Conservation (phyloP, 805 yeast species). For the Zygosaccharomyces bailii region DNA sequence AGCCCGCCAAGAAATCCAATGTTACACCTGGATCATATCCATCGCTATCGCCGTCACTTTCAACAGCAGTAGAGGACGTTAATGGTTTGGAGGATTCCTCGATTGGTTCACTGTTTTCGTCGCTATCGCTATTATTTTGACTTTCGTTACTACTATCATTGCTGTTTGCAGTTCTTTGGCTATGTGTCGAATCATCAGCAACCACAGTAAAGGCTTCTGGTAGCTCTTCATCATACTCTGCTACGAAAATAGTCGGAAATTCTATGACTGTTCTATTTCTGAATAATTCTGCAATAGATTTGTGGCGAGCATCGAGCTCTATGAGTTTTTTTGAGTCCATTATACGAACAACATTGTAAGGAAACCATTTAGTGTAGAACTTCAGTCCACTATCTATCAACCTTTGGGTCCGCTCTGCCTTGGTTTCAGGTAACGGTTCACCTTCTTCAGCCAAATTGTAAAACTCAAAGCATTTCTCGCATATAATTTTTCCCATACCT, state of each 20-base stretch:
- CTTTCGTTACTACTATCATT: constrained; percentile 14
- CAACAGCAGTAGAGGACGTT: neutral
- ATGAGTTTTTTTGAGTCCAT: constrained; percentile 40
- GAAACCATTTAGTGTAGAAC: constrained; percentile 32
- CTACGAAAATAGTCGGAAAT: constrained; percentile 65
- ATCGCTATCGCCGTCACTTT: constrained; percentile 18
- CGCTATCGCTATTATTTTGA: constrained; percentile 7
- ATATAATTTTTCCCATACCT: constrained; percentile 33
- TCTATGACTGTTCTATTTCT: constrained; percentile 63
- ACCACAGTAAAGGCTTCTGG: constrained; percentile 31
- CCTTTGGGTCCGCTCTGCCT: constrained; percentile 17
- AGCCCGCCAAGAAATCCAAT: constrained; percentile 24
- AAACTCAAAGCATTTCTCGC: constrained; percentile 26
- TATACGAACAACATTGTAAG: constrained; percentile 30
- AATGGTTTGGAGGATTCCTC: constrained; percentile 19
- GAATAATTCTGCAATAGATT: constrained; percentile 48
- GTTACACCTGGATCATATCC: constrained; percentile 30
- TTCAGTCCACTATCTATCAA: constrained; percentile 18
- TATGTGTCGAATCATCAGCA: constrained; percentile 25
- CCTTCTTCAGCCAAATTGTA: constrained; percentile 13
- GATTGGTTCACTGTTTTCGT: constrained; percentile 19
- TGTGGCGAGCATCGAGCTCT: constrained; percentile 33
- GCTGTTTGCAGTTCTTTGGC: constrained; percentile 13
- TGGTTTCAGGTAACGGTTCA: constrained; percentile 12
- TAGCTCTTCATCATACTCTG: constrained; percentile 23